Base-by-base conservation (phyloP, 192 early-diverging fungal genomes). In the Jimgerdemannia lactiflua region DNA sequence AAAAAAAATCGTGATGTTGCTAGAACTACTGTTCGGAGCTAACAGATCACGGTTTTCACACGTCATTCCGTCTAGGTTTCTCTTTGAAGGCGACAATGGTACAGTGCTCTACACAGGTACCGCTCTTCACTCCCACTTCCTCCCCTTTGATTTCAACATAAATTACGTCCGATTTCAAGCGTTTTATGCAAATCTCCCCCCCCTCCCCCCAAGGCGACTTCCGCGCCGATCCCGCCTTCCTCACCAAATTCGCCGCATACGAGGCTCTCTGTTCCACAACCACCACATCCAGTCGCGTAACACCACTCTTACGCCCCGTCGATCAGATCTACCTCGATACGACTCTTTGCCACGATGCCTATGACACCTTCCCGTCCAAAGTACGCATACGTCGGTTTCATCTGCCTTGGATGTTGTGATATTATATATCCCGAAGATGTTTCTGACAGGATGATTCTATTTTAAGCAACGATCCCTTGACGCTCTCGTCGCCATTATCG, bases 321-420 rank as follows among this genome's bases (percentile, higher is more conserved):
- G 82, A 84, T n/a, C 64, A 72, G 4, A 63, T 88, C 4, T 88
- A 88, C 49, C 69, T 86, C 8, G 87, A 88, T 69, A 86, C 87
- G 11, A 86, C 87, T 6, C 86, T 80, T 43, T 85, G 83, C 72
- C 75, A 82, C 43, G 71, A 64, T 39, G 77, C 67, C 4, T 83
- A 80, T 19, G 42, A 64, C 4, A 42, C 43, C 3, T 85, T 88
- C 71, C 82, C 85, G 0, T 73, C 76, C n/a, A 76, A 80, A 70
- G 83, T 79, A 67, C 7, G 82, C 72, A 42, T n/a, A 40, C 20
- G 44, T 29, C 29, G 29, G 29, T 29, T 29, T 29, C 29, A 29
- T 29, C 29, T 29, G 29, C 29, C 29, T 29, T 29, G 29, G 29
- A 29, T 29, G 29, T 29, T 29, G 29, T 29, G 29, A 1, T 29